Evolutionary conservation across 192 early-diverging fungal genomes (phyloP), one percentile per base, ranked within the genome.

Genomic region (Backusella psychrophila): DNA sequence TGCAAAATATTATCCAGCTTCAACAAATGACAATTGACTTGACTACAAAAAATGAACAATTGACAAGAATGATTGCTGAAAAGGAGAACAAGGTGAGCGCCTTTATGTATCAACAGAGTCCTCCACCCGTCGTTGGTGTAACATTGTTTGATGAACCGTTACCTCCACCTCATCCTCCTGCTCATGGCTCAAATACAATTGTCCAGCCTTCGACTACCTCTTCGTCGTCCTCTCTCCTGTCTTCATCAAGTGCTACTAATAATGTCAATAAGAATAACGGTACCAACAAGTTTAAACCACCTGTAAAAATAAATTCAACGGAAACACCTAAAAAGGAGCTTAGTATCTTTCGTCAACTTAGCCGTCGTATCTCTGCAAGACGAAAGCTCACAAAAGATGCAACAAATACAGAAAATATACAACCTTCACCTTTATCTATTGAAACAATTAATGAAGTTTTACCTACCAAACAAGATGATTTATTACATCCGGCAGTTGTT

Each of bases 11-110:
- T 12, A 31, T 71, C 15, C 35, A 49, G 23, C 39, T 71, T 46
- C 39, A 71, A 17, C 70, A 71, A 49, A 71, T 31, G 15, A 41
- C 70, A 6, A 46, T 71, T 23, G 70, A 71, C 33, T 49, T 71
- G 14, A 49, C 35, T 33, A 44, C n/a, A 8, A 71, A 71, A 33
- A 44, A 71, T 5, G 70, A 71, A n/a, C 26, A 39, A 1, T 33
- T 71, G 42, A 49, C 39, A 7, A 71, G 70, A 71, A 31, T 44
- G 17, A 71, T 71, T 33, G 70, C 70, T 17, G 70, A 71, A 71
- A 44, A 71, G 29, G 70, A 71, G n/a, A 71, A 71, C 23, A 39
- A 71, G 23, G 42, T 71, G 15, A 71, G 70, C 31, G 70, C 70
- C 4, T 71, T 71, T 6, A 71, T 71, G 70, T 71, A 71, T 49